phyloP scores from a whole-genome alignment of 148 eudicot genomes.

The Rhododendron kiyosumense region DNA sequence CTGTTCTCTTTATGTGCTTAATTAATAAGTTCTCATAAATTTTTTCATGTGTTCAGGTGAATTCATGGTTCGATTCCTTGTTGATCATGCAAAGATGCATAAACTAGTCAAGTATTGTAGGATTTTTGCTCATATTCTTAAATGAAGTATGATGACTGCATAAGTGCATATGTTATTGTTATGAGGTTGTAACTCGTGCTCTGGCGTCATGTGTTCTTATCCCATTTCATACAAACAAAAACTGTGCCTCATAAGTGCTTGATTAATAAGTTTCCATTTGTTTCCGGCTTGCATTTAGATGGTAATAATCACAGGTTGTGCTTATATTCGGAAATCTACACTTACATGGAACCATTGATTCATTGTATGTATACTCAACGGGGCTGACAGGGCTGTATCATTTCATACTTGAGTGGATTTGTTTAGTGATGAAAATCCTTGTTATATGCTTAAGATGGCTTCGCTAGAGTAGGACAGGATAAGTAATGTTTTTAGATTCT shows the following conservation, averaged over 20 bases:
- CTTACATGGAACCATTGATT: not conserved
- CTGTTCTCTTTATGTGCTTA: not conserved
- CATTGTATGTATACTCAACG: not conserved
- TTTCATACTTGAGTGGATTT: not conserved
- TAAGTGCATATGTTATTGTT: not conserved
- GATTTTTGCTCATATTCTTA: not conserved
- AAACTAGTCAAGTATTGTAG: not conserved
- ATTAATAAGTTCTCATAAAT: not conserved
- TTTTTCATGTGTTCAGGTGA: not conserved
- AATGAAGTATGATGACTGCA: not conserved
- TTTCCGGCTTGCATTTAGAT: not conserved
- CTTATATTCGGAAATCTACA: not conserved
- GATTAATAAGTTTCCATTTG: not conserved
- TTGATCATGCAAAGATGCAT: not conserved
- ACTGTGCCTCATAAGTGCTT: not conserved
- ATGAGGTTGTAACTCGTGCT: not conserved
- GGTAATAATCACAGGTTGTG: not conserved
- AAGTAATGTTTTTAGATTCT: not conserved
- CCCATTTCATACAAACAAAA: not conserved
- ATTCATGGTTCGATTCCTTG: not conserved
- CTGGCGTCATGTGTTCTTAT: not conserved
- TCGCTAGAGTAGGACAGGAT: not conserved
- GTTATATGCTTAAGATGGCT: not conserved
- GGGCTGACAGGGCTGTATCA: not conserved
- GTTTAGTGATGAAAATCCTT: slow-evolving; percentile 2